These are phyloP conservation scores for Populus nigra DNA, from an alignment of 345 rosid genomes.

Conservation along the genomic window DNA sequence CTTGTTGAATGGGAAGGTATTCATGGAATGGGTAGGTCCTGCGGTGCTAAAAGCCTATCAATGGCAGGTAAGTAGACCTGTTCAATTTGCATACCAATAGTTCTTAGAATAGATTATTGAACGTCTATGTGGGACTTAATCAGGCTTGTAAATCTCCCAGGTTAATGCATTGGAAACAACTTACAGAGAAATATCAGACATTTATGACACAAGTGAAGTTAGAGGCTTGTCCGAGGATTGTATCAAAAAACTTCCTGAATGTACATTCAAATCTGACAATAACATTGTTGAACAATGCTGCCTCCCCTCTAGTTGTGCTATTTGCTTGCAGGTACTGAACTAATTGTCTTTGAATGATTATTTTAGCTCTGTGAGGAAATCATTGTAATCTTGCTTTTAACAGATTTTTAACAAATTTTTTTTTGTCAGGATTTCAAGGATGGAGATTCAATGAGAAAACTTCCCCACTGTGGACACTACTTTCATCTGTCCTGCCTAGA, in stretches of 20 bases:
- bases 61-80: constrained; percentile 63
- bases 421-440: constrained; percentile 53
- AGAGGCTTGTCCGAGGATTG: constrained; percentile 41
- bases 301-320: constrained; percentile 42
- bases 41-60: constrained; percentile 83
- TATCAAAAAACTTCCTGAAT: constrained; percentile 46
- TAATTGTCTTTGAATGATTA: not conserved
- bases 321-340: constrained; percentile 66
- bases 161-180: constrained; percentile 46
- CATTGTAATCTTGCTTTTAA: not conserved
- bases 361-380: not conserved
- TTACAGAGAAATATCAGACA: constrained; percentile 53
- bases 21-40: constrained; percentile 75
- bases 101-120: not conserved
- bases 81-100: not conserved
- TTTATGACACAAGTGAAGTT: constrained; percentile 48
- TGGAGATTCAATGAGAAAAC: constrained; percentile 54
- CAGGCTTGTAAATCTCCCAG: constrained; percentile 26
- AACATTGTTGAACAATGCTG: not conserved
- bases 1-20: constrained; percentile 65
- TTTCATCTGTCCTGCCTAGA: constrained; percentile 71
- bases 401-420: not conserved
- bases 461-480: constrained; percentile 59
- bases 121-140: not conserved
- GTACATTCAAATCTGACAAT: constrained; percentile 21